Evolutionary conservation across 345 rosid species (phyloP), one percentile per base, ranked within the genome.

Genomic region (Chamaenerion angustifolium): DNA sequence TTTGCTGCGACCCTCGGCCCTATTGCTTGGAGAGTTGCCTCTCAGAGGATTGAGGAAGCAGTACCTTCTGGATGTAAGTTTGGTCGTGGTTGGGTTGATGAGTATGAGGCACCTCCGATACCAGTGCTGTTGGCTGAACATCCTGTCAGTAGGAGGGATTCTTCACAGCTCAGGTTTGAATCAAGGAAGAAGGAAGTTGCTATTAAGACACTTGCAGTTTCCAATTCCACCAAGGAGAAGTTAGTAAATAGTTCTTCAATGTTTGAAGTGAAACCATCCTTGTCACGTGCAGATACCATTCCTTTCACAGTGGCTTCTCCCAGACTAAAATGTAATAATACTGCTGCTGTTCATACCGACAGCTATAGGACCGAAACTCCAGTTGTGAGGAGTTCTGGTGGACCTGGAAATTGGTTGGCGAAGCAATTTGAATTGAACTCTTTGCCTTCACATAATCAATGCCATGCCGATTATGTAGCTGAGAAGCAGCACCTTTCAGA

Each of bases 21-120:
- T 48, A 57, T 73, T 54, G 88, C 92, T 42, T 85, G 95, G 95
- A 78, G 71, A 63, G 78, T 80, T 64, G 95, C 95, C 45, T 78
- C 92, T 12, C 76, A 77, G 59, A 69, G 82, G 72, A 82, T 85
- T 66, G 82, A 85, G 67, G 74, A 68, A 68, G 71, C 83, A 59
- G 62, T 88, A 49, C 92, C 88, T 55, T 52, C 69, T 47, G 94
- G 78, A 19, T 70, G 65, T 62, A 76, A 88, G 68, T 85, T 70
- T 64, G 95, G 95, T 46, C 83, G 76, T 48, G 95, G 95, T 27
- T 85, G 95, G 95, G 95, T 85, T 43, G 88, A 80, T 56, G 95
- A 85, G 58, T 82, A 85, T 43, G 92, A 85, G 64, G 92, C 95
- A 2, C 84, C 82, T 63, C 82, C 92, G 51, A 78, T 84, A 16